phyloP scores from a whole-genome alignment of 2,329 filamentous ascomycete species.

The Phaeomoniella chlamydospora region DNA sequence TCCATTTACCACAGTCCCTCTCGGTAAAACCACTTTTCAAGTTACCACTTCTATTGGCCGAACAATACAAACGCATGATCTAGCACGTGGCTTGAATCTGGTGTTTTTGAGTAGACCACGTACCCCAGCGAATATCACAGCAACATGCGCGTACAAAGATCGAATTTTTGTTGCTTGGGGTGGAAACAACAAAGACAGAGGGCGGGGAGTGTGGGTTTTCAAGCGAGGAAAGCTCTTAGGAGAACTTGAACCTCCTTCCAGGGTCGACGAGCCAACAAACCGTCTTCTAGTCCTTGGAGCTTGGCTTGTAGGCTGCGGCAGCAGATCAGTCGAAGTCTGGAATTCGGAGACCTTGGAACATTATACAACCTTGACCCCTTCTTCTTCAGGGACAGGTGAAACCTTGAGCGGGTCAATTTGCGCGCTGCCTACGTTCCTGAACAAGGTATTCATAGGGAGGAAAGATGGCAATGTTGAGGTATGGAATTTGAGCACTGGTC shows the following conservation, averaged over 20 bases:
- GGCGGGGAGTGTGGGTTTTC: constrained; percentile 74
- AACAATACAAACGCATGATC: constrained; percentile 87
- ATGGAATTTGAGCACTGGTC: constrained; percentile 89
- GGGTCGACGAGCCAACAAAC: constrained; percentile 49
- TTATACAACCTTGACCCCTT: constrained; percentile 64
- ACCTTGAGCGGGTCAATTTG: constrained; percentile 65
- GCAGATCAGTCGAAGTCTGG: constrained; percentile 74
- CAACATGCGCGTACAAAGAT: constrained; percentile 76
- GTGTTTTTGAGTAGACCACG: constrained; percentile 88
- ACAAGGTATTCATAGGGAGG: constrained; percentile 86
- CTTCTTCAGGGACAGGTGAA: constrained; percentile 44
- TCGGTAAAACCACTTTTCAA: constrained; percentile 92
- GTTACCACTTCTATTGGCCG: constrained; percentile 89
- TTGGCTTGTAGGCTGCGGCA: constrained; percentile 74
- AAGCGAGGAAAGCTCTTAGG: constrained; percentile 76
- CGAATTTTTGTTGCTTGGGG: constrained; percentile 85
- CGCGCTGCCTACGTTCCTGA: constrained; percentile 87
- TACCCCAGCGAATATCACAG: constrained; percentile 73
- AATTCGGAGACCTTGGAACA: constrained; percentile 71
- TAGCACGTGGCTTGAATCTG: constrained; percentile 77
- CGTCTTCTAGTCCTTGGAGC: constrained; percentile 74
- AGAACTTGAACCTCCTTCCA: constrained; percentile 54
- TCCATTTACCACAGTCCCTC: constrained; percentile 75
- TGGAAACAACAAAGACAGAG: constrained; percentile 26
- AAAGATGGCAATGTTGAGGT: constrained; percentile 86